phyloP scores from a whole-genome alignment of 768 basidiomycete species.

The Boletellus sp. region DNA sequence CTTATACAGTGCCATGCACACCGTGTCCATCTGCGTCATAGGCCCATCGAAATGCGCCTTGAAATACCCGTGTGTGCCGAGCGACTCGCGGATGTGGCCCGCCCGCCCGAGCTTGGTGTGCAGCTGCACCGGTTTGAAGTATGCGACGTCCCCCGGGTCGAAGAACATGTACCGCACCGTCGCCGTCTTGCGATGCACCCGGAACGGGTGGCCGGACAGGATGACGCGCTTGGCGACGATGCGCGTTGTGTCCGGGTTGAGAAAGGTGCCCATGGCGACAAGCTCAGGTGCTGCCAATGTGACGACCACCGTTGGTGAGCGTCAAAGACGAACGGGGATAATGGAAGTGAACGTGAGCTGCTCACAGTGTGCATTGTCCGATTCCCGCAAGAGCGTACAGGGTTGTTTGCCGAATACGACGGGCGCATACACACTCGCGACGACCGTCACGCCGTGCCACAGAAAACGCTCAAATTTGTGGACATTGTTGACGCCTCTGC shows the following conservation, averaged over 20 bases:
- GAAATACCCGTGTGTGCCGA: constrained; percentile 97
- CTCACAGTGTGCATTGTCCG: constrained; percentile 61
- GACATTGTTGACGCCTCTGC: constrained; percentile 91
- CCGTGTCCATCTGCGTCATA: constrained; percentile 93
- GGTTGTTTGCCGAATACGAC: constrained; percentile 78
- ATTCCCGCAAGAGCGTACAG: constrained; percentile 73
- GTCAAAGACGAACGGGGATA: too few species aligned
- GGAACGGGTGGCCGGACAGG: constrained; percentile 94
- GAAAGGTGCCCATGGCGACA: constrained; percentile 85
- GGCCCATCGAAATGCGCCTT: constrained; percentile 95
- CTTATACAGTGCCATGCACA: constrained; percentile 95
- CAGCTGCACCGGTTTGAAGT: constrained; percentile 91
- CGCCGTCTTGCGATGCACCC: constrained; percentile 94
- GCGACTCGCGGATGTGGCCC: constrained; percentile 87
- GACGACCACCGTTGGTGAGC: too few species aligned
- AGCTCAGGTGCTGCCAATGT: constrained; percentile 61
- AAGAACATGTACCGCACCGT: constrained; percentile 99
- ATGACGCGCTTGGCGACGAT: constrained; percentile 92
- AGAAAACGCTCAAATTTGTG: constrained; percentile 95
- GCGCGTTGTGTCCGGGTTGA: constrained; percentile 87
- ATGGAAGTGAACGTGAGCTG: neutral
- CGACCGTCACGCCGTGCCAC: constrained; percentile 72
- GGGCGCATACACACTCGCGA: constrained; percentile 88
- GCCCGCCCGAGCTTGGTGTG: constrained; percentile 87
- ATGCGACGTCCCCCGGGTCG: constrained; percentile 86